Evolutionary conservation across 2,329 filamentous ascomycete genomes (phyloP).

Genomic region (Colletotrichum lini): DNA sequence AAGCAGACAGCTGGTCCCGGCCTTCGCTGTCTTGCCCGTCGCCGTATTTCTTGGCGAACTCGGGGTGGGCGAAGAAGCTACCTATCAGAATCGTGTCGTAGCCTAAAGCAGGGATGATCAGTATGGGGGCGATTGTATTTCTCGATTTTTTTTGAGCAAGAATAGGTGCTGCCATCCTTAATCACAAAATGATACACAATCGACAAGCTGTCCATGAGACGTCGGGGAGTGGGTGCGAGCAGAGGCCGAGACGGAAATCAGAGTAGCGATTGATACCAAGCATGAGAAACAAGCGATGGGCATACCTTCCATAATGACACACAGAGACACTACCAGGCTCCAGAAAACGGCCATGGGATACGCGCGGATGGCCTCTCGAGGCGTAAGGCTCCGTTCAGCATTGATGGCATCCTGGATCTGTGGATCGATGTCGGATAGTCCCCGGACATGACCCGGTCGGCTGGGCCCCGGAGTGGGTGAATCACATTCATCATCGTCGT

Average conservation of each 20-base stretch:
- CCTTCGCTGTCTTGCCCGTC: conserved; percentile 44
- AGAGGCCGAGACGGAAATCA: not conserved
- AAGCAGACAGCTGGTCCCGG: conserved; percentile 54
- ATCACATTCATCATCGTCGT: not conserved
- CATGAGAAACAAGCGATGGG: not conserved
- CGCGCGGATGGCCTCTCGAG: conserved; percentile 47
- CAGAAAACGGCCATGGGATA: conserved; percentile 49
- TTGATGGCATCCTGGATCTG: conserved; percentile 10
- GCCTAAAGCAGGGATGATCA: not conserved
- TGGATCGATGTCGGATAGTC: not conserved
- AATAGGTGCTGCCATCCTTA: no score
- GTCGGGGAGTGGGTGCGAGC: no score
- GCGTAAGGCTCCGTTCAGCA: conserved; percentile 46
- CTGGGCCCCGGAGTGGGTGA: not conserved
- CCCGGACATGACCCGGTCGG: not conserved
- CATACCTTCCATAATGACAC: conserved; percentile 52
- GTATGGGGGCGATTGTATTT: no score
- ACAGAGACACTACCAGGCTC: conserved; percentile 46
- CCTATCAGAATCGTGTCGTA: conserved; percentile 45
- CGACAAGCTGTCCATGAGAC: not conserved
- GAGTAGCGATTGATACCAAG: not conserved
- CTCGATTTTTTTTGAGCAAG: no score
- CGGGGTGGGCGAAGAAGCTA: conserved; percentile 48
- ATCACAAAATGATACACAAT: no score
- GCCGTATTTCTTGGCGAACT: conserved; percentile 49